Evolutionary conservation across 805 yeast genomes (phyloP), one percentile per base, ranked within the genome.

Genomic region (Yarrowia hollandica): DNA sequence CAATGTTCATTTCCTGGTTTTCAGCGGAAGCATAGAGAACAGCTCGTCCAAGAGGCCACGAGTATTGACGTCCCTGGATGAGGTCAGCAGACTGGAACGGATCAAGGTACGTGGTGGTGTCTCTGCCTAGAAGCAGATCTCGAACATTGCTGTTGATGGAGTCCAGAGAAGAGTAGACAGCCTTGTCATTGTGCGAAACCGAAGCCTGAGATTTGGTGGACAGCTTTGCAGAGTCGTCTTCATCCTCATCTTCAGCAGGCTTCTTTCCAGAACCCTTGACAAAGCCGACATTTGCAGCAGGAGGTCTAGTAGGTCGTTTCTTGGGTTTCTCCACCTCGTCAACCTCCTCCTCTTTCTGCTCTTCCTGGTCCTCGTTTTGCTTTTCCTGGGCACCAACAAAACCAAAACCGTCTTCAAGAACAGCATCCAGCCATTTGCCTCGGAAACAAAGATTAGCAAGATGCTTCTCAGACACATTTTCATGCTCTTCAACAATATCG

Each of bases 31-130:
- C 97, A 69, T 84, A 88, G 14, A 92, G 70, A 5, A 94, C 69
- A 22, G 91, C 90, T 67, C 87, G 85, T 5, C 99, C 99, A 30
- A 94, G 71, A 0, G 98, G 91, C 99, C 99, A 94, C 0, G 97
- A 87, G 19, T 94, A 75, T 65, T 94, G 98, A 3, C 83, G 82
- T 1, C 95, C 97, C 61, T 88, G 80, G 30, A 94, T 82, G 19
- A 84, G 78, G 59, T 85, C 84, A 0, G 94, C 91, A 61, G 95
- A 86, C 72, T 86, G 90, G 72, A 94, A 90, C 0, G 91, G 85
- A 12, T 52, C 58, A 4, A 52, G 44, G 23, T 26, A 52, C 2
- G 44, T 50, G 56, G 25, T 52, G 4, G 58, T 31, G 30, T 46
- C 54, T 18, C 38, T 5, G n/a, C 25, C 18, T 7, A 50, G 18